Base-by-base conservation (phyloP, 2,329 filamentous ascomycete genomes). In the Hypoxylon sp. region DNA sequence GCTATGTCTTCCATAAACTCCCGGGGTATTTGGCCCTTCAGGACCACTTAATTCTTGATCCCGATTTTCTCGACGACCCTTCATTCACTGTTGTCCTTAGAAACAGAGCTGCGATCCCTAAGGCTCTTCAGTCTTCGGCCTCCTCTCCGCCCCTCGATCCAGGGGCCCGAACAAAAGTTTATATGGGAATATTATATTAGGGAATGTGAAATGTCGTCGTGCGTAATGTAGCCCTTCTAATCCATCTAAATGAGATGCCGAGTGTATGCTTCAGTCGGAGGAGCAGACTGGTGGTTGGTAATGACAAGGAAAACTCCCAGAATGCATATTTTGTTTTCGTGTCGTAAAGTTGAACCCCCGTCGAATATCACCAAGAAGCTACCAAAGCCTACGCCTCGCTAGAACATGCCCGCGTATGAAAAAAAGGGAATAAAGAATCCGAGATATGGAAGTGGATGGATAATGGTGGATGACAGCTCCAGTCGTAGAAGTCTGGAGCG, bases 361-460 rank as follows among this genome's bases (percentile, higher is more conserved):
- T 59, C 54, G 62, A 65, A 65, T 53, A 63, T 59, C 56, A 63
- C 54, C 57, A 49, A 60, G n/a, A 66, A 62, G 55, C 55, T 61
- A 63, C 64, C 65, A 57, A 60, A 67, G 61, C 65, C 66, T 64
- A 66, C 66, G 66, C 66, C 66, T 61, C 66, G 66, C 66, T 68
- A 62, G 64, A 67, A 67, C 58, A 68, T 66, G 63, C 64, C n/a
- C 59, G 62, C 57, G 64, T 64, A 61, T 54, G 53, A 52, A 57
- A 57, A 56, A 59, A 63, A 62, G 53, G 51, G 45, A 57, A 25
- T 9, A 6, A 25, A 51, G 38, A 53, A 54, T 30, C 49, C 30
- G 29, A 21, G 31, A 48, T 42, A 36, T 17, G 46, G 47, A 51
- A 58, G 31, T 38, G 53, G 52, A 38, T 54, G 51, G 44, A 40